Evolutionary conservation across 495 filamentous ascomycete species (phyloP).

Genomic region (Neurospora tetraspora): DNA sequence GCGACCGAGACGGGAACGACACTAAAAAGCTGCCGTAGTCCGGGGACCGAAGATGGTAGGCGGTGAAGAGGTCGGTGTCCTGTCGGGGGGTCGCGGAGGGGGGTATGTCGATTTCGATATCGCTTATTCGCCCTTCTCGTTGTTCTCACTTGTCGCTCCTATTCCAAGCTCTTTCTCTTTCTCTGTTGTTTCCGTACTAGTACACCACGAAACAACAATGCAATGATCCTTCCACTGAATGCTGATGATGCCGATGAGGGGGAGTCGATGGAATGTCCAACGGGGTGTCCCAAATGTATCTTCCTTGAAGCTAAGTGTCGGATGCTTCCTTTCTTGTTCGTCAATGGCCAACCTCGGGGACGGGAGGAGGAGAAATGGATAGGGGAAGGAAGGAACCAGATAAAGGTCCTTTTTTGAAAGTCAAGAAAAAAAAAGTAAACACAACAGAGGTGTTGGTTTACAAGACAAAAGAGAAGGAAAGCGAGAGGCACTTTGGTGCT

Average conservation of each 20-base stretch:
- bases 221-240: not conserved
- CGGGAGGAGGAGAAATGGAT: slow-evolving; percentile 3
- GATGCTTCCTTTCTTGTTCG: slow-evolving; percentile 12
- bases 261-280: not conserved
- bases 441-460: not conserved
- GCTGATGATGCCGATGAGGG: not conserved
- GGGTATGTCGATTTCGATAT: not conserved
- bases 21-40: not conserved
- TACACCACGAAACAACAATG: not conserved
- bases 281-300: not conserved
- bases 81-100: not conserved
- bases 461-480: not conserved
- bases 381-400: not conserved
- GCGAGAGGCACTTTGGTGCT: not conserved
- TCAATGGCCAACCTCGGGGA: slow-evolving; percentile 14
- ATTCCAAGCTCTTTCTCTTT: not conserved
- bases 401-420: not conserved
- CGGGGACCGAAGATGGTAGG: not conserved
- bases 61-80: not conserved
- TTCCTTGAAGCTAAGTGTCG: slow-evolving; percentile 6
- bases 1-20: not conserved
- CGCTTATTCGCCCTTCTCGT: not conserved
- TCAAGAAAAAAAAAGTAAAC: not conserved
- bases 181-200: no score
- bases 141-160: not conserved